Percentiles rank a stretch among this genome's conserved stretches.
Evolutionary conservation across 352 stramenopile species (phyloP).

Genomic region (Paralagenidium karlingii): DNA sequence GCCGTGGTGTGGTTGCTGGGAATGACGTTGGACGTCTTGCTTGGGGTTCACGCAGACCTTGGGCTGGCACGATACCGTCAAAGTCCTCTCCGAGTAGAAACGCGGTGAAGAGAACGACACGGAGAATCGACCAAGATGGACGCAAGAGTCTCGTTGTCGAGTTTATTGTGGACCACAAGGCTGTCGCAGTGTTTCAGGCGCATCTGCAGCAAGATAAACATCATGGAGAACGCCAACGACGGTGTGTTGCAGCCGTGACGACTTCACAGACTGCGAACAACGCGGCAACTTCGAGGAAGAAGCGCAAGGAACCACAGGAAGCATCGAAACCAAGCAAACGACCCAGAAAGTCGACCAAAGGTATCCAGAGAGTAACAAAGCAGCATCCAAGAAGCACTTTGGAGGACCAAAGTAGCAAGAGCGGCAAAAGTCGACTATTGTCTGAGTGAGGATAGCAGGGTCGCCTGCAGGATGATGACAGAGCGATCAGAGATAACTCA

Average conservation of each 20-base stretch:
- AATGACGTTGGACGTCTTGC: too few relatives aligned
- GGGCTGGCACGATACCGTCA: constrained; percentile 41
- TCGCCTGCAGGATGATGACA: too few relatives aligned
- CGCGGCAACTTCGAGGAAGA: constrained; percentile 57
- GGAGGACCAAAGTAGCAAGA: too few relatives aligned
- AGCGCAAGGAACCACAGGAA: constrained; percentile 70
- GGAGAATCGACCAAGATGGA: constrained; percentile 68
- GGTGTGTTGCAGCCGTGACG: constrained; percentile 50
- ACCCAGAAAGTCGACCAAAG: constrained; percentile 72
- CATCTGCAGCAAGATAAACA: constrained; percentile 69
- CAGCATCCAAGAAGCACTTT: too few relatives aligned
- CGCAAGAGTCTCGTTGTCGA: constrained; percentile 63
- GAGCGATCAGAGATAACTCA: too few relatives aligned
- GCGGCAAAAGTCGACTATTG: too few relatives aligned
- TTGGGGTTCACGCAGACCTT: too few relatives aligned
- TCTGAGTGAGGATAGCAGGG: too few relatives aligned
- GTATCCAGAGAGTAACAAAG: constrained; percentile 70
- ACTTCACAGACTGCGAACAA: constrained; percentile 40
- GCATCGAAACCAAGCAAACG: constrained; percentile 74
- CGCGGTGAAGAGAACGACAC: constrained; percentile 64
- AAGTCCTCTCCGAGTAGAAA: constrained; percentile 33
- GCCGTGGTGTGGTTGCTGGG: too few relatives aligned
- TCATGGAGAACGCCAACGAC: constrained; percentile 47
- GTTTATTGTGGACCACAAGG: constrained; percentile 67
- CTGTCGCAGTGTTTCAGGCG: constrained; percentile 51